Conservation (phyloP, 345 rosid genomes). For the Salix udensis region DNA sequence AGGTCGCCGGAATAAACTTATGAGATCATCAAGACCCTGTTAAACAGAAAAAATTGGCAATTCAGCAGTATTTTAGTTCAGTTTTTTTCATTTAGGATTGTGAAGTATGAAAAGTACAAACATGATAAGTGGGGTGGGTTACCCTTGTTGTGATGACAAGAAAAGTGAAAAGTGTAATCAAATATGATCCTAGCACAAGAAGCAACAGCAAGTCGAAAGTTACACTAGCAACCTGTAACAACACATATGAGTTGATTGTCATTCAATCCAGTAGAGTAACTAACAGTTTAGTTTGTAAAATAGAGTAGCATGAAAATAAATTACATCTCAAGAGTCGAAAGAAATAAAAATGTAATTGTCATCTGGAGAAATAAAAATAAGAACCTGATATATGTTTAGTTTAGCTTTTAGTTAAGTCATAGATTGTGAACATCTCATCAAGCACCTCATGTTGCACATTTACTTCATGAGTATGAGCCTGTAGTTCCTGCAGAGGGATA, state of each 20-base stretch:
- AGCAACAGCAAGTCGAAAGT: slow-evolving; percentile 93
- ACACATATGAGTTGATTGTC: slow-evolving; percentile 6
- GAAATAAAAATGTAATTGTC: background rate
- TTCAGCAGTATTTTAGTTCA: background rate
- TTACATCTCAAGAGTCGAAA: background rate
- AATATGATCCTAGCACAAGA: slow-evolving; percentile 83
- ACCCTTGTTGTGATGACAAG: slow-evolving; percentile 96
- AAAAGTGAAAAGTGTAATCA: slow-evolving; percentile 85
- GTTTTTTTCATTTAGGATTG: background rate
- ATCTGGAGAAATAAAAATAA: background rate
- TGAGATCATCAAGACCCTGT: slow-evolving; percentile 95
- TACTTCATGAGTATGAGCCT: slow-evolving; percentile 71
- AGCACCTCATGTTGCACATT: slow-evolving; percentile 70
- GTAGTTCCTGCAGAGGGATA: slow-evolving; percentile 68
- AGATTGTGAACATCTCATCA: slow-evolving; percentile 86
- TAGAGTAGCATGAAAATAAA: background rate
- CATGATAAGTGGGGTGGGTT: slow-evolving; percentile 13
- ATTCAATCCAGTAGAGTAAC: background rate
- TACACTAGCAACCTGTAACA: slow-evolving; percentile 92
- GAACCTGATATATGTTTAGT: slow-evolving; percentile 88
- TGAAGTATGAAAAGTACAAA: background rate
- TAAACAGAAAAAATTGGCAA: background rate
- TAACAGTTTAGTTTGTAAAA: background rate
- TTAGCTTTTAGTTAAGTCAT: slow-evolving; percentile 69
- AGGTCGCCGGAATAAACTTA: slow-evolving; percentile 88